Evolutionary conservation across 1,139 yeast species (phyloP).

Genomic region (Hyphopichia burtonii): DNA sequence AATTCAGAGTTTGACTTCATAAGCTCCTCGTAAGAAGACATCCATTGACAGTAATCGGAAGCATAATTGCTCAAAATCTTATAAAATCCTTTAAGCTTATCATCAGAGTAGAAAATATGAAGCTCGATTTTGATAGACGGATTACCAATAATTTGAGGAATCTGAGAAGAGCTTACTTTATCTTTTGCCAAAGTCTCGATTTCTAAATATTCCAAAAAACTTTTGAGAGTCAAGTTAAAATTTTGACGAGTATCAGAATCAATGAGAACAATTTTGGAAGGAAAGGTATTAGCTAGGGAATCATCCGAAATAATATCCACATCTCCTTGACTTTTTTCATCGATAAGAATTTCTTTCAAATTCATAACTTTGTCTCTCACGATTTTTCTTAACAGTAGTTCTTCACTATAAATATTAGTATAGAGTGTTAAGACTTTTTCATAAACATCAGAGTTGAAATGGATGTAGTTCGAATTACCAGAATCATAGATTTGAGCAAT

Average conservation of each 20-base stretch:
- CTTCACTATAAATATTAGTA: constrained; percentile 30
- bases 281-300: constrained; percentile 47
- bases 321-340: constrained; percentile 27
- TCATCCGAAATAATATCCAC: constrained; percentile 52
- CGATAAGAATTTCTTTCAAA: constrained; percentile 32
- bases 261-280: constrained; percentile 49
- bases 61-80: constrained; percentile 37
- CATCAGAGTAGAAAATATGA: constrained; percentile 52
- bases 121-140: constrained; percentile 35
- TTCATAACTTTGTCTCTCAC: constrained; percentile 28
- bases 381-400: constrained; percentile 38
- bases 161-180: constrained; percentile 3
- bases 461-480: constrained; percentile 21
- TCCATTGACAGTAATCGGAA: constrained; percentile 54
- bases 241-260: constrained; percentile 24
- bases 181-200: not conserved
- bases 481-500: constrained; percentile 44
- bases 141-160: constrained; percentile 11
- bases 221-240: constrained; percentile 45
- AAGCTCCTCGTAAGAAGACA: constrained; percentile 38
- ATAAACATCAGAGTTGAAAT: constrained; percentile 29
- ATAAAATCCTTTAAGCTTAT: constrained; percentile 39
- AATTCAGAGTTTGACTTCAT: constrained; percentile 46
- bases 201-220: constrained; percentile 33
- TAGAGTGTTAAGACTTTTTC: constrained; percentile 30